Conservation (phyloP, 2,329 filamentous ascomycete genomes). For the Fusarium agapanthi region DNA sequence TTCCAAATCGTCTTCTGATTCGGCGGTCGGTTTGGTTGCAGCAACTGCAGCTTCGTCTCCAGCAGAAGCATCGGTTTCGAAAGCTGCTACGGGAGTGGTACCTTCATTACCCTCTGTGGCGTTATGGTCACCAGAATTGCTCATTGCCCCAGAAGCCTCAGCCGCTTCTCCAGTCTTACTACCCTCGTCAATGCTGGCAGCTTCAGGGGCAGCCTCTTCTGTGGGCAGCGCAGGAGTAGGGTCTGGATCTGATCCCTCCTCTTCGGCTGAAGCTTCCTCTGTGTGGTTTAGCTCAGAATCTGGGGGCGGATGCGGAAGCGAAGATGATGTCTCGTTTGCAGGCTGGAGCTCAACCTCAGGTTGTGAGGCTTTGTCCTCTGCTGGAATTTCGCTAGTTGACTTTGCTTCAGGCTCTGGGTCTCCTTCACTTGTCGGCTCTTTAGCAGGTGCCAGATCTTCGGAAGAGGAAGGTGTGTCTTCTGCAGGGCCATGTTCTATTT, state of each 20-base stretch:
- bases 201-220: neutral
- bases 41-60: neutral
- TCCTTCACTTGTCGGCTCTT: constrained; percentile 1
- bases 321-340: neutral
- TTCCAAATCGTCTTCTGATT: neutral
- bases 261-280: neutral
- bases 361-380: neutral
- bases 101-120: neutral
- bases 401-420: neutral
- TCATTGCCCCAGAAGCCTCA: neutral
- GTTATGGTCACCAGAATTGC: neutral
- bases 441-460: neutral
- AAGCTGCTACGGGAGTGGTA: neutral
- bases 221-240: neutral
- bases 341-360: constrained; percentile 5
- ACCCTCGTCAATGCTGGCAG: constrained; percentile 1
- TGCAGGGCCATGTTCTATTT: neutral
- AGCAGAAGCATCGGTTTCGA: neutral
- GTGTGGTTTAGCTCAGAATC: neutral
- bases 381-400: neutral
- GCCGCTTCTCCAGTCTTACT: neutral
- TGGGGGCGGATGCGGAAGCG: neutral
- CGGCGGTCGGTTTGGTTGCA: neutral
- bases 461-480: neutral
- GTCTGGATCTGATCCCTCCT: neutral